These are phyloP conservation scores for Fusarium kyushuense DNA, from an alignment of 2,329 filamentous ascomycete species.

Conservation along the genomic window DNA sequence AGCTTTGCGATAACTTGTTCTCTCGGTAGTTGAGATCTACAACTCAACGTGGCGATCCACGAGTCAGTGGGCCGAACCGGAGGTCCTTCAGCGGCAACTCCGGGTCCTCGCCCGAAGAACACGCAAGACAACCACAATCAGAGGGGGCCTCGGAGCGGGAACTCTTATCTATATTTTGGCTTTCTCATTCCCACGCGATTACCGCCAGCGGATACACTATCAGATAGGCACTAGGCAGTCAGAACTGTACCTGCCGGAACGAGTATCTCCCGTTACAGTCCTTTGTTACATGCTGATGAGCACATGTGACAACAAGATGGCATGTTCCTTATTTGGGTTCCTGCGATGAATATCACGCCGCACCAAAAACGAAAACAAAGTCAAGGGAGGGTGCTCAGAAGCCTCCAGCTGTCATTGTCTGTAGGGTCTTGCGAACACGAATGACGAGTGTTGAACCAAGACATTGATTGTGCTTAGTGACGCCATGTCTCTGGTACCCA, in stretches of 20 bases:
- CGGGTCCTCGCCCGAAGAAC: slow-evolving; percentile 33
- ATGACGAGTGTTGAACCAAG: slow-evolving; percentile 26
- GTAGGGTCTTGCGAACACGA: slow-evolving; percentile 33
- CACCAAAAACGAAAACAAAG: slow-evolving; percentile 23
- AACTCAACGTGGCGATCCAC: slow-evolving; percentile 13
- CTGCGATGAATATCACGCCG: slow-evolving; percentile 22
- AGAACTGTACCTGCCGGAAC: slow-evolving; percentile 13
- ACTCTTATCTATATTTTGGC: slow-evolving; percentile 36
- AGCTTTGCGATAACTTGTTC: slow-evolving; percentile 10
- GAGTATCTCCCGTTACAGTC: slow-evolving; percentile 6
- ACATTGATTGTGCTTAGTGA: slow-evolving; percentile 34
- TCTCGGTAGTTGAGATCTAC: slow-evolving; percentile 13
- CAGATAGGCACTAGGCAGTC: neutral
- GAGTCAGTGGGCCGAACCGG: slow-evolving; percentile 40
- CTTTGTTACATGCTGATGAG: slow-evolving; percentile 20
- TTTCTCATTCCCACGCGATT: slow-evolving; percentile 18
- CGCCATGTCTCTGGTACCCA: slow-evolving; percentile 31
- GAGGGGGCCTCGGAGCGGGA: slow-evolving; percentile 30
- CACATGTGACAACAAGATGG: slow-evolving; percentile 24
- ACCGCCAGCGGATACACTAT: slow-evolving; percentile 27
- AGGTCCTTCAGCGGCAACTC: slow-evolving; percentile 33
- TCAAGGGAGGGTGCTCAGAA: slow-evolving; percentile 28
- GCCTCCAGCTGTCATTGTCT: slow-evolving; percentile 30
- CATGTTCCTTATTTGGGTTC: slow-evolving; percentile 2
- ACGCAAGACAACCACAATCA: neutral